Evolutionary conservation across 2,329 filamentous ascomycete species (phyloP).

Genomic region (Coleophoma cylindrospora): DNA sequence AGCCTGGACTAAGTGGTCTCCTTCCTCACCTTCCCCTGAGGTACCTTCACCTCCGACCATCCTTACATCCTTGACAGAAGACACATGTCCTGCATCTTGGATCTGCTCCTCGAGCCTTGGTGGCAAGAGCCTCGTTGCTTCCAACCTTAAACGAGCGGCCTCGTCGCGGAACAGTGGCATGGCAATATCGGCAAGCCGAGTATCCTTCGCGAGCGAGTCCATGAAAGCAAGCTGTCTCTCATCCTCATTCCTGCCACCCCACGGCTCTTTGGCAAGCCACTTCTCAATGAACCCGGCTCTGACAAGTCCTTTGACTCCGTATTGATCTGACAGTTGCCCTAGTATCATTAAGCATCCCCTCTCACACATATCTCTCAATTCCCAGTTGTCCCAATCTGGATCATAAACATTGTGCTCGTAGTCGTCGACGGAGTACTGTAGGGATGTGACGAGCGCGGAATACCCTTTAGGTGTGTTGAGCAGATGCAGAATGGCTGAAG

Average conservation of each 20-base stretch:
- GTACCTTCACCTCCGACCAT: slow-evolving; percentile 46
- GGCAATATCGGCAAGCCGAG: slow-evolving; percentile 37
- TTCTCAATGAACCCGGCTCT: slow-evolving; percentile 63
- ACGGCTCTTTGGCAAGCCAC: slow-evolving; percentile 71
- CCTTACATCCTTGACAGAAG: slow-evolving; percentile 40
- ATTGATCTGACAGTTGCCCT: slow-evolving; percentile 47
- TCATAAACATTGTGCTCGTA: slow-evolving; percentile 46
- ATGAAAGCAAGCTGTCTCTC: slow-evolving; percentile 50
- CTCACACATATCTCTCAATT: slow-evolving; percentile 56
- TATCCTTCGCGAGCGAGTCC: slow-evolving; percentile 15
- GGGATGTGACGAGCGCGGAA: slow-evolving; percentile 52
- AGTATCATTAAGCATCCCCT: slow-evolving; percentile 55
- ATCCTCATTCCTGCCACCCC: slow-evolving; percentile 50
- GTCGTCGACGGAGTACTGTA: slow-evolving; percentile 50
- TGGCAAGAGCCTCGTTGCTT: slow-evolving; percentile 21
- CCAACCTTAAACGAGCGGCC: slow-evolving; percentile 18
- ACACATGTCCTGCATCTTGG: slow-evolving; percentile 22
- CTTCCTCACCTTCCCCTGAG: slow-evolving; percentile 29
- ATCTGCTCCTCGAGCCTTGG: slow-evolving; percentile 8
- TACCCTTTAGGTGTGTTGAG: slow-evolving; percentile 21
- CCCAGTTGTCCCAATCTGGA: slow-evolving; percentile 57
- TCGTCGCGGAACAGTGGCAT: slow-evolving; percentile 30
- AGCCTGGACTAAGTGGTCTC: slow-evolving; percentile 21
- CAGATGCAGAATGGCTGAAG: slow-evolving; percentile 13
- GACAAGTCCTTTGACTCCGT: slow-evolving; percentile 50